phyloP scores from a whole-genome alignment of 179 eudicot genomes.

The Beta macrorhiza region DNA sequence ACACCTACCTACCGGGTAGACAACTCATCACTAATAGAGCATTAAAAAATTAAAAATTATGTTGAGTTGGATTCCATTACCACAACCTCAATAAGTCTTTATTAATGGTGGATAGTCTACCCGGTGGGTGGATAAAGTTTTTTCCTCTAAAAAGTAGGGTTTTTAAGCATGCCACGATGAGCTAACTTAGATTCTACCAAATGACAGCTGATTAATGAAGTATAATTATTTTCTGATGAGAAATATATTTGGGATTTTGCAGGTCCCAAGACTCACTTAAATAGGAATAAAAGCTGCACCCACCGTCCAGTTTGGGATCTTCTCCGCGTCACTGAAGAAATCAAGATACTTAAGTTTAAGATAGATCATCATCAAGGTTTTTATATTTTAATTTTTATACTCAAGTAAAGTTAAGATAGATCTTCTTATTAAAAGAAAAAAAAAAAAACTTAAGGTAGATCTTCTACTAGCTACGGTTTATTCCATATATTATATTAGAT shows the following conservation, averaged over 20 bases:
- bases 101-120: too few relatives aligned
- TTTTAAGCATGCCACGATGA: constrained; percentile 11
- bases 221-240: background rate
- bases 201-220: constrained; percentile 27
- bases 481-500: background rate
- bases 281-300: constrained; percentile 28
- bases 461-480: background rate
- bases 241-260: constrained; percentile 8
- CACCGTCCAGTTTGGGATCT: constrained; percentile 29
- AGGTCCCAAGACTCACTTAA: constrained; percentile 38
- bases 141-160: too few relatives aligned
- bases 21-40: too few relatives aligned
- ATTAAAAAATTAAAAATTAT: too few relatives aligned
- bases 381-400: background rate
- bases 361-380: constrained; percentile 6
- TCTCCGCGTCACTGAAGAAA: constrained; percentile 25
- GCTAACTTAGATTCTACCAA: constrained; percentile 24
- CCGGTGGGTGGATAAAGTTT: too few relatives aligned
- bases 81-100: too few relatives aligned
- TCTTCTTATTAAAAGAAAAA: too few relatives aligned
- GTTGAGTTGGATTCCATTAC: too few relatives aligned
- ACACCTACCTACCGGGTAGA: too few relatives aligned
- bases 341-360: constrained; percentile 8
- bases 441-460: background rate
- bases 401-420: too few relatives aligned